Evolutionary conservation across 805 yeast genomes (phyloP).

Genomic region (Candida incommunis): DNA sequence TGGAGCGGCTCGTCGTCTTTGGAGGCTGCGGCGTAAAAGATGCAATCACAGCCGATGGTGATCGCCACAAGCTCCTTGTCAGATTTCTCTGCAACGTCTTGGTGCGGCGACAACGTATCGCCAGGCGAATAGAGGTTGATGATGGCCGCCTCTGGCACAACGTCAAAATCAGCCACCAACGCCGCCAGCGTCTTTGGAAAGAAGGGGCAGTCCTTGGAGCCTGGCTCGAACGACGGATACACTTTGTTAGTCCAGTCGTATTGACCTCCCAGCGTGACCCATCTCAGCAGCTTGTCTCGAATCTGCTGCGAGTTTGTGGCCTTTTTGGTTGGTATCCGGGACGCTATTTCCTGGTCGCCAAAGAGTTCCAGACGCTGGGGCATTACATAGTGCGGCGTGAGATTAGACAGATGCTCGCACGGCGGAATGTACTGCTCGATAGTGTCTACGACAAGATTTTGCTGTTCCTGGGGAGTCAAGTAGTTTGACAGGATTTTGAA

Average conservation of each 20-base stretch:
- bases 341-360: constrained; percentile 1
- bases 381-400: constrained; percentile 20
- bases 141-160: constrained; percentile 26
- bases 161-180: constrained; percentile 14
- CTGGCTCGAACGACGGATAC: constrained; percentile 25
- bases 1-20: constrained; percentile 20
- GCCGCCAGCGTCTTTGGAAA: constrained; percentile 18
- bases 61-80: constrained; percentile 24
- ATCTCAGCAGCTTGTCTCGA: constrained; percentile 22
- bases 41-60: constrained; percentile 26
- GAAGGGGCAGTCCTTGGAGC: constrained; percentile 17
- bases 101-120: constrained; percentile 29
- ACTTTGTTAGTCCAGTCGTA: constrained; percentile 30
- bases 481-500: constrained; percentile 15
- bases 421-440: constrained; percentile 20
- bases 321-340: constrained; percentile 2
- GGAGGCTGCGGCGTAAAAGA: constrained; percentile 21
- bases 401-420: constrained; percentile 22
- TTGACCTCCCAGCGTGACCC: constrained; percentile 34
- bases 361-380: constrained; percentile 21
- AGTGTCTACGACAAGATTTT: constrained; percentile 16
- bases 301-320: constrained; percentile 9
- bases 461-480: constrained; percentile 17
- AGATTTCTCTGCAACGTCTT: constrained; percentile 27
- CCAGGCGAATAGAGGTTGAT: constrained; percentile 30